A percentile compares a stretch with the other conserved stretches of the same genome.
Evolutionary conservation across 768 basidiomycete species (phyloP).

Genomic region (Cystobasidium ongulense): DNA sequence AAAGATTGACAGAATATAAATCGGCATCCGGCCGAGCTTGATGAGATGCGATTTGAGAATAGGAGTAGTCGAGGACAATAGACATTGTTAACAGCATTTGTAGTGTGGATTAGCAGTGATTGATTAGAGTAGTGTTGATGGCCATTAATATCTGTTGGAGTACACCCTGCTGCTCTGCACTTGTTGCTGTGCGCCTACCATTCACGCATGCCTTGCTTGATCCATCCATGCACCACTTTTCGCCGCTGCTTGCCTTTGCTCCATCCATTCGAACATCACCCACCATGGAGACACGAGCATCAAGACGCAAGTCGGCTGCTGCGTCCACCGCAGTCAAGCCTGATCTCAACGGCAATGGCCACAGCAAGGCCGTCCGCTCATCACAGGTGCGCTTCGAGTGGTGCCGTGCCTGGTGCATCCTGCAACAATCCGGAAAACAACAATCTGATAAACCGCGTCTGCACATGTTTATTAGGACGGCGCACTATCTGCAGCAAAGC

Average conservation of each 20-base stretch:
- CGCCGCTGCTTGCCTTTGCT: not conserved
- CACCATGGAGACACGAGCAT: not conserved
- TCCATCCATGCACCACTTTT: not conserved
- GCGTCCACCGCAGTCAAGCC: not conserved
- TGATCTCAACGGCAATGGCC: not conserved
- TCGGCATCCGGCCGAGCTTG: not conserved
- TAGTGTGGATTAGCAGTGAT: not conserved
- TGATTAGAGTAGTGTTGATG: not conserved
- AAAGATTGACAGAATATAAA: too few species aligned
- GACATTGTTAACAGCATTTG: too few species aligned
- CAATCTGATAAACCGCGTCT: not conserved
- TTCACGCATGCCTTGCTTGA: not conserved
- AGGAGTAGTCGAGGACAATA: not conserved
- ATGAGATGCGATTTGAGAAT: not conserved
- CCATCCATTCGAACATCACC: too few species aligned
- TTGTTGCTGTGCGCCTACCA: too few species aligned
- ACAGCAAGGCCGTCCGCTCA: not conserved
- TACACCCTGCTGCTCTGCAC: not conserved
- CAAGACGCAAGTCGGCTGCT: constrained; percentile 5
- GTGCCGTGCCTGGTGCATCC: too few species aligned
- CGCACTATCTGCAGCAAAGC: not conserved
- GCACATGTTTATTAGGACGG: not conserved
- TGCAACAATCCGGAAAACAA: not conserved
- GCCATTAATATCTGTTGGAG: not conserved
- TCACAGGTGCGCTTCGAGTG: not conserved